A percentile compares a stretch with the other conserved stretches of the same genome.
phyloP scores from a whole-genome alignment of 176 grass and related monocot species.

The Musa troglodytarum region DNA sequence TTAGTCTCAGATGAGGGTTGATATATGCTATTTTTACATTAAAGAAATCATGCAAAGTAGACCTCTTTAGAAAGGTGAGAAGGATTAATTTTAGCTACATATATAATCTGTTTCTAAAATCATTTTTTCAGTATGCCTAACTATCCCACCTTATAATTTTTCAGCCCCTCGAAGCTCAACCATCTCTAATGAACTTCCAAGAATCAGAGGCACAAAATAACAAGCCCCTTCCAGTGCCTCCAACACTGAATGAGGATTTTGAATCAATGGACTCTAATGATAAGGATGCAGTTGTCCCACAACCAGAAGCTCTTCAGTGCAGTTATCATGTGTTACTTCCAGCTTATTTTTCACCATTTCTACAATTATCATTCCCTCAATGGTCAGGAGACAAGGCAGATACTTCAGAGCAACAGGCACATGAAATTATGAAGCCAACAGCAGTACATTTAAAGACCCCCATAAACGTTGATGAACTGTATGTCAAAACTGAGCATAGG shows the following conservation, averaged over 20 bases:
- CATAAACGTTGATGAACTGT: slow-evolving; percentile 82
- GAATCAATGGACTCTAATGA: slow-evolving; percentile 7
- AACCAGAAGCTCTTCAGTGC: slow-evolving; percentile 43
- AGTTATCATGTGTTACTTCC: slow-evolving; percentile 65
- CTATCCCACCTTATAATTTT: background rate
- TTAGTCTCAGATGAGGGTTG: no score
- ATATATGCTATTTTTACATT: no score
- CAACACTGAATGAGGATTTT: background rate
- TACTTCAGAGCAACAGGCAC: slow-evolving; percentile 41
- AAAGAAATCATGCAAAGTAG: no score
- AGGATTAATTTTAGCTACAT: background rate
- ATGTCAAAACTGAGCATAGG: slow-evolving; percentile 89
- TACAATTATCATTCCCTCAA: slow-evolving; percentile 68
- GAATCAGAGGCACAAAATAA: slow-evolving; percentile 5
- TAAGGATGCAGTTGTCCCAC: background rate
- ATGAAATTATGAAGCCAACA: slow-evolving; percentile 89
- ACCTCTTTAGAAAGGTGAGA: background rate
- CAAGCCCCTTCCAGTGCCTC: slow-evolving; percentile 1
- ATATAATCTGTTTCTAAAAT: background rate
- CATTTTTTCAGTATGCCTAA: background rate
- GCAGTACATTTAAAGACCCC: slow-evolving; percentile 67
- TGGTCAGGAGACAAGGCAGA: slow-evolving; percentile 58
- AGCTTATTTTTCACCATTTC: slow-evolving; percentile 71
- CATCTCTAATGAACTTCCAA: background rate
- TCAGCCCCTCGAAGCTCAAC: background rate